Conservation (phyloP, 306 rosid genomes). For the Aeschynomene evenia region DNA sequence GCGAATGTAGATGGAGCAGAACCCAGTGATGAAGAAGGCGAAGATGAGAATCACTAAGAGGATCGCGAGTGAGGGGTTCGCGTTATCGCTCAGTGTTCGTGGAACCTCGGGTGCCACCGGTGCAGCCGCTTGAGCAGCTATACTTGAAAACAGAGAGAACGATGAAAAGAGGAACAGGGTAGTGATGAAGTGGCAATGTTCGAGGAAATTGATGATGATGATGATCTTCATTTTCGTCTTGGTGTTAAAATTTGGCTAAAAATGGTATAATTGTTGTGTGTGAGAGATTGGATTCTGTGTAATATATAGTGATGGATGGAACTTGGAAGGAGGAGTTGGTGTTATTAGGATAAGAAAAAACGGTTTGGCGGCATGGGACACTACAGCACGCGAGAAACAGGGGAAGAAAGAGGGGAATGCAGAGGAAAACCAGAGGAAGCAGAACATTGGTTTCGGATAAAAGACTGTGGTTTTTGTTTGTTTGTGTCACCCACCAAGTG, state of each 20-base stretch:
- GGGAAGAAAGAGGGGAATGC: not conserved
- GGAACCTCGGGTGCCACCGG: not conserved
- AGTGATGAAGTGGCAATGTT: not conserved
- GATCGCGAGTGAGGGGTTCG: not conserved
- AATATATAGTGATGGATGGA: no score
- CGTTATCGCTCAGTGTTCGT: not conserved
- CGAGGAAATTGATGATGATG: not conserved
- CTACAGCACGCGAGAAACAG: not conserved
- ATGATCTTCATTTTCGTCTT: not conserved
- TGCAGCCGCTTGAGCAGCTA: constrained; percentile 23
- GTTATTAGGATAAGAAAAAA: not conserved
- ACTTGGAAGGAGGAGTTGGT: not conserved
- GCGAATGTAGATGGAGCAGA: constrained; percentile 28
- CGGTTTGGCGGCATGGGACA: not conserved
- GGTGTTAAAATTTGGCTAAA: not conserved
- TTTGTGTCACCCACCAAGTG: not conserved
- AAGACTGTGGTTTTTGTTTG: not conserved
- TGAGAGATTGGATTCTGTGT: not conserved
- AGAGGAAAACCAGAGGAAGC: constrained; percentile 5
- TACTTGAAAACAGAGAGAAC: not conserved
- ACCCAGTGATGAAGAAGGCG: constrained; percentile 5
- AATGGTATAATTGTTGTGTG: not conserved
- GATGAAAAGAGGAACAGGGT: not conserved
- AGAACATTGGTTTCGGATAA: not conserved
- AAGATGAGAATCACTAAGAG: not conserved